A percentile compares a stretch with the other conserved stretches of the same genome.
These are phyloP conservation scores for Penicillium arizonense DNA, from an alignment of 495 filamentous ascomycete species.

Conservation along the genomic window DNA sequence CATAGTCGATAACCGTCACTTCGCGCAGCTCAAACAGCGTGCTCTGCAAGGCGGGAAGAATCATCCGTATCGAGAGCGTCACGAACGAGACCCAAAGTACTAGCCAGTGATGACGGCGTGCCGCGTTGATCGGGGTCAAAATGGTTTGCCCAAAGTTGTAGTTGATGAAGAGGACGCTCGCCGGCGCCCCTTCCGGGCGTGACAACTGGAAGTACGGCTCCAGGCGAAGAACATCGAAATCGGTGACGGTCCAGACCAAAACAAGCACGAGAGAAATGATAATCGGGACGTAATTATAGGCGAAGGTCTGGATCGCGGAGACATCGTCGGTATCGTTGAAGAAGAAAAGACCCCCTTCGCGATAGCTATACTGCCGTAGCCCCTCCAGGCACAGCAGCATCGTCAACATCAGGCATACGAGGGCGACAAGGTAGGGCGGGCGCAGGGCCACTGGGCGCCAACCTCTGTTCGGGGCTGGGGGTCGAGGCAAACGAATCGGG, in stretches of 20 bases:
- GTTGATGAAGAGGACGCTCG: slow-evolving; percentile 40
- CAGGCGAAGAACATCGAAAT: slow-evolving; percentile 42
- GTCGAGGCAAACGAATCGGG: slow-evolving; percentile 8
- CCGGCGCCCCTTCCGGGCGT: slow-evolving; percentile 33
- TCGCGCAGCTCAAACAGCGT: slow-evolving; percentile 36
- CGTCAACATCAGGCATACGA: slow-evolving; percentile 27
- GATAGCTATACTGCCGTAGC: slow-evolving; percentile 34
- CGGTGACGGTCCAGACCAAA: slow-evolving; percentile 40
- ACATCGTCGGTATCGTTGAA: slow-evolving; percentile 35
- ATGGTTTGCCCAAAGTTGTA: slow-evolving; percentile 45
- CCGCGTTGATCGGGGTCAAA: slow-evolving; percentile 37
- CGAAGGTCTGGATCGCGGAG: slow-evolving; percentile 31
- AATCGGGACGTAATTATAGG: slow-evolving; percentile 41
- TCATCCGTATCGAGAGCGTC: slow-evolving; percentile 36
- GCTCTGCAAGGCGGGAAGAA: slow-evolving; percentile 38
- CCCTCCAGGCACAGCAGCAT: slow-evolving; percentile 28
- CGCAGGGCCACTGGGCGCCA: slow-evolving; percentile 41
- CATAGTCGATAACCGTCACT: slow-evolving; percentile 21
- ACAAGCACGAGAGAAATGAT: slow-evolving; percentile 34
- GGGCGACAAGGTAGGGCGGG: slow-evolving; percentile 28
- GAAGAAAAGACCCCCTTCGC: slow-evolving; percentile 32
- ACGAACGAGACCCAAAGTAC: slow-evolving; percentile 35
- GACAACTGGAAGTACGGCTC: slow-evolving; percentile 44
- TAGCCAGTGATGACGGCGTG: slow-evolving; percentile 36
- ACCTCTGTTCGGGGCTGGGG: slow-evolving; percentile 13